Evolutionary conservation across 352 stramenopile species (phyloP).

Genomic region (Pythium coloratum): DNA sequence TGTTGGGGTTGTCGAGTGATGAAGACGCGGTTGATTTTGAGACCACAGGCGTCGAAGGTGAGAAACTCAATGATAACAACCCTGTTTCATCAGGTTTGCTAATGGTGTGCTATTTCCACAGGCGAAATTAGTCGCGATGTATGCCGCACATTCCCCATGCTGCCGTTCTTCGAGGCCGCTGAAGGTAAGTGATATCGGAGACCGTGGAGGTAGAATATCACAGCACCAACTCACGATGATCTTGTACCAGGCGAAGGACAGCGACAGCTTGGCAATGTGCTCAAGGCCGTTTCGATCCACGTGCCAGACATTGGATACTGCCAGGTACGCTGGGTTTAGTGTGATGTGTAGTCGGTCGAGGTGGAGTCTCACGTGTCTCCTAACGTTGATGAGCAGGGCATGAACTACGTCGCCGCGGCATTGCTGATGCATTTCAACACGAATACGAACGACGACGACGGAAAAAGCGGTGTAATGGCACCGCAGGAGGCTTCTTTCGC

Average conservation of each 20-base stretch:
- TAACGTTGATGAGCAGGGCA: conserved; percentile 39
- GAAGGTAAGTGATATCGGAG: conserved; percentile 22
- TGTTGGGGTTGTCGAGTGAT: conserved; percentile 39
- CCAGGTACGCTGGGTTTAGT: conserved; percentile 42
- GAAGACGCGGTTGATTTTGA: conserved; percentile 40
- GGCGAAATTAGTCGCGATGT: conserved; percentile 79
- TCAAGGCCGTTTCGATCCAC: conserved; percentile 63
- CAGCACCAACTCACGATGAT: neutral
- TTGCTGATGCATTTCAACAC: conserved; percentile 53
- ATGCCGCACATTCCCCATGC: conserved; percentile 63
- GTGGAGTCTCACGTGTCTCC: neutral
- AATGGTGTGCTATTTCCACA: conserved; percentile 8
- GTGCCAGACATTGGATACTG: conserved; percentile 71
- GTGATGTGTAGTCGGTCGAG: neutral
- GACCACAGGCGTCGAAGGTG: conserved; percentile 64
- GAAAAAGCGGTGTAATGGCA: neutral
- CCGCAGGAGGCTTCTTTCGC: conserved; percentile 65
- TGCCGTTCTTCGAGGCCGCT: conserved; percentile 48
- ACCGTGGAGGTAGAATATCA: neutral
- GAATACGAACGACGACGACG: neutral
- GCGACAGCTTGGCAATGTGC: conserved; percentile 63
- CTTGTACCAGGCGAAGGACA: conserved; percentile 44
- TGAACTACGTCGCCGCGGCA: conserved; percentile 82
- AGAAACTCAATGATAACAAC: neutral
- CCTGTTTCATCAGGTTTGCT: too few species aligned